Evolutionary conservation across 805 yeast species (phyloP).

Genomic region (Cyberlindnera maritima): DNA sequence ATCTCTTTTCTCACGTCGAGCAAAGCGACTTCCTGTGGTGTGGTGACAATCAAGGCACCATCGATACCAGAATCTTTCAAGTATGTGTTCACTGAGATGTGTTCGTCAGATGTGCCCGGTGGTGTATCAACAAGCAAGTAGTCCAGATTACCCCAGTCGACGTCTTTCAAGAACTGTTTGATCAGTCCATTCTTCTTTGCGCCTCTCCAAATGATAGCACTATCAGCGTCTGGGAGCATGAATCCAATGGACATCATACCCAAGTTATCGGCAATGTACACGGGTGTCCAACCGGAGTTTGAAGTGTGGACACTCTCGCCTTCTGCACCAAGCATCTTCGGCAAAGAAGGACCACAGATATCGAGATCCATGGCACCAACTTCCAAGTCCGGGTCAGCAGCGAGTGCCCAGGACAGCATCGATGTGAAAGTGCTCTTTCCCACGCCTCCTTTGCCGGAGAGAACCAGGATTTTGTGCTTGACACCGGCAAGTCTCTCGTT

Average conservation of each 20-base stretch:
- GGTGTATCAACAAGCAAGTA: conserved; percentile 94
- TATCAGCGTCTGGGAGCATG: conserved; percentile 89
- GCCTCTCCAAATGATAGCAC: conserved; percentile 97
- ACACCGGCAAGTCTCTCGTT: conserved; percentile 60
- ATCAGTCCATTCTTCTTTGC: conserved; percentile 92
- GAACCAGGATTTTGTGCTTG: conserved; percentile 79
- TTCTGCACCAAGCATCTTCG: conserved; percentile 89
- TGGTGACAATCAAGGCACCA: conserved; percentile 92
- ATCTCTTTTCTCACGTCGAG: conserved; percentile 95
- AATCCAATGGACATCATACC: conserved; percentile 95
- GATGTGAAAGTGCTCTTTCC: conserved; percentile 96
- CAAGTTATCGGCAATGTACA: conserved; percentile 89
- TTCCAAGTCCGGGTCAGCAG: conserved; percentile 63
- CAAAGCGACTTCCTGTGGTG: conserved; percentile 97
- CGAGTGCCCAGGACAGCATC: conserved; percentile 95
- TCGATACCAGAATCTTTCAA: conserved; percentile 89
- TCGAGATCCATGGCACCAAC: conserved; percentile 97
- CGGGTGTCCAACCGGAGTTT: conserved; percentile 94
- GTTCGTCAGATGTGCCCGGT: conserved; percentile 98
- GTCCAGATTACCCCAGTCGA: conserved; percentile 90
- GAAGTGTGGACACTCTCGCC: conserved; percentile 87
- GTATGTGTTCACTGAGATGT: conserved; percentile 82
- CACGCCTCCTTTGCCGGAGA: conserved; percentile 91
- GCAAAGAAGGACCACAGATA: conserved; percentile 96
- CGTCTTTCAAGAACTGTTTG: conserved; percentile 90